Conservation (phyloP, 2,329 filamentous ascomycete genomes). For the Trichoderma gracile region DNA sequence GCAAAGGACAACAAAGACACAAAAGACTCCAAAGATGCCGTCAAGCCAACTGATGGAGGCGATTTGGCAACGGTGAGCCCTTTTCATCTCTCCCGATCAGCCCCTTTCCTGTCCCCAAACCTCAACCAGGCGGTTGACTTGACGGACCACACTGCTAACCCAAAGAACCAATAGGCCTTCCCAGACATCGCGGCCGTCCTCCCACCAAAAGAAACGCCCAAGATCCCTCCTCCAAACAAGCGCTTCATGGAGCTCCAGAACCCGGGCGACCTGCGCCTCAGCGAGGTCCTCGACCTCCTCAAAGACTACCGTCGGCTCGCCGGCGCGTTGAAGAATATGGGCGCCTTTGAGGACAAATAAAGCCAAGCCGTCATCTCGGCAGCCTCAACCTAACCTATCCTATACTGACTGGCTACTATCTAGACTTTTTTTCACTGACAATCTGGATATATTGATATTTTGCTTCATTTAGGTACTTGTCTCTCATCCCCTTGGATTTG, state of each 20-base stretch:
- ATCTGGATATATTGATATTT: constrained; percentile 1
- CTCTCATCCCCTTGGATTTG: neutral
- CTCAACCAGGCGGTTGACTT: neutral
- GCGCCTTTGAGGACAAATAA: constrained; percentile 55
- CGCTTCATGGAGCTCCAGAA: constrained; percentile 73
- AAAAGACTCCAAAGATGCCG: constrained; percentile 38
- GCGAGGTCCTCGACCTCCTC: constrained; percentile 71
- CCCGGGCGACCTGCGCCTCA: constrained; percentile 67
- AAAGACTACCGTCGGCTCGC: constrained; percentile 75
- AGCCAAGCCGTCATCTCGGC: too few species aligned
- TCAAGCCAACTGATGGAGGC: constrained; percentile 50
- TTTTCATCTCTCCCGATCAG: neutral
- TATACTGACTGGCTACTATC: neutral
- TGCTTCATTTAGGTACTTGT: neutral
- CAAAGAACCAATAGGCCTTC: constrained; percentile 47
- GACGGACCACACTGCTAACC: too few species aligned
- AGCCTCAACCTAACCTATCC: neutral
- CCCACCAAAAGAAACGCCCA: constrained; percentile 56
- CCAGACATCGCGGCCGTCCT: constrained; percentile 59
- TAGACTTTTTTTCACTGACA: neutral
- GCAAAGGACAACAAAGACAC: neutral
- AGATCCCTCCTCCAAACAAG: constrained; percentile 66
- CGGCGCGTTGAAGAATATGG: constrained; percentile 61
- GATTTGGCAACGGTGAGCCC: constrained; percentile 58
- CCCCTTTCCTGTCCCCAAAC: neutral